Evolutionary conservation across 2,329 filamentous ascomycete genomes (phyloP), one percentile per base, ranked within the genome.

Genomic region (Coleophoma eucalyptorum): DNA sequence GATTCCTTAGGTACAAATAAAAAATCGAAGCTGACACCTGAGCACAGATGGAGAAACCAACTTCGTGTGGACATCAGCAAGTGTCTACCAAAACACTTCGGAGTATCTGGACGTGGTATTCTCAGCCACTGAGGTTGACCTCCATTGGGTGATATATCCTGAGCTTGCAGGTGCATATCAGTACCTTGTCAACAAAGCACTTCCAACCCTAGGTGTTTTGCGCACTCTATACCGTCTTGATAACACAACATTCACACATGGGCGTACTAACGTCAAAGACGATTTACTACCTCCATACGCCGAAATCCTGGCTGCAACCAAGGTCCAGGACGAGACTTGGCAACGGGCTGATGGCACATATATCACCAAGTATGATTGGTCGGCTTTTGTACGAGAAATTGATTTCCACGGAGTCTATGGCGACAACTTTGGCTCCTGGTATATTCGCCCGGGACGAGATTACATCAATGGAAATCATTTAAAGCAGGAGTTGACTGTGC

Each of bases 241-340:
- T 48, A 78, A 78, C 50, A 62, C 61, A 0, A 74, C 72, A 0
- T 79, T 79, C 50, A 64, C 73, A 2, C 69, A 69, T 45, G 76
- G 74, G 1, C 66, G 69, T 37, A 78, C 72, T 0, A 68, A 72
- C 40, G 58, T 73, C 21, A 73, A 71, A 31, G 74, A 79, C 50
- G 74, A 70, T 19, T 56, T 62, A 1, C 63, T 79, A 6, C 76
- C 76, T 0, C 61, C 69, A 0, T 62, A 77, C 6, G 59, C 63
- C 2, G 70, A 76, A 38, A 77, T 77, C 50, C 50, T 65, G 3
- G 62, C 58, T 5, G 67, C 69, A 11, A 76, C 72, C 12, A 78
- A 78, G 42, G 72, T 79, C 4, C 75, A 79, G 56, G 77, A 79
- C 60, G 75, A 79, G 64, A 79, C 77, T 1, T 79, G 75, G 74